Percentiles rank a stretch among this genome's conserved stretches.
Conservation (phyloP, 164 flowering plant genomes). For the Malania oleifera region DNA sequence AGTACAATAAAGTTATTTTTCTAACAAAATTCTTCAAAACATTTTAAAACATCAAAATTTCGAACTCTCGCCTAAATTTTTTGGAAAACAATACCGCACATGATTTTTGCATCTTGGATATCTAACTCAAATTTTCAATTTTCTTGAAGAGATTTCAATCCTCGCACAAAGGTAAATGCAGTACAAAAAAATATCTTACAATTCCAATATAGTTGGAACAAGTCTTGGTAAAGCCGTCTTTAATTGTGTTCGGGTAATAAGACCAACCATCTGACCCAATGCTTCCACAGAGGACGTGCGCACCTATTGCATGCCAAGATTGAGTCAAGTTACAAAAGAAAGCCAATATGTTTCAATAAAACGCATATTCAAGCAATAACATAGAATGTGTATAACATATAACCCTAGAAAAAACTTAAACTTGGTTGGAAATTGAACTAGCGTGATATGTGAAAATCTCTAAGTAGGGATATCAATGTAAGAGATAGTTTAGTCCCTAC, state of each 20-base stretch:
- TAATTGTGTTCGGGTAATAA: conserved; percentile 63
- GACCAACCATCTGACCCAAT: conserved; percentile 95
- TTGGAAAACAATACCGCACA: too few relatives aligned
- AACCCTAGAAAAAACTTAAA: background rate
- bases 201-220: conserved; percentile 75
- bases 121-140: too few relatives aligned
- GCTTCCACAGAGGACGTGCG: conserved; percentile 85
- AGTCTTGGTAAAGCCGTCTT: conserved; percentile 85
- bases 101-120: too few relatives aligned
- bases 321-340: conserved; percentile 1
- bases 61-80: too few relatives aligned
- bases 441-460: too few relatives aligned
- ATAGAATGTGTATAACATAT: background rate
- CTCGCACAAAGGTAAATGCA: background rate
- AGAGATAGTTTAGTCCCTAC: too few relatives aligned
- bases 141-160: too few relatives aligned
- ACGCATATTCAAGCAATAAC: background rate
- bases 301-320: conserved; percentile 41
- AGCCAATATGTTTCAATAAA: background rate
- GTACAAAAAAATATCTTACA: conserved; percentile 44
- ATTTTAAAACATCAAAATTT: too few relatives aligned
- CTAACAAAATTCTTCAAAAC: too few relatives aligned
- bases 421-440: too few relatives aligned
- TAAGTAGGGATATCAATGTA: too few relatives aligned
- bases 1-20: too few relatives aligned